Evolutionary conservation across 257 asterid species (phyloP).

Genomic region (Solanum arcanum): DNA sequence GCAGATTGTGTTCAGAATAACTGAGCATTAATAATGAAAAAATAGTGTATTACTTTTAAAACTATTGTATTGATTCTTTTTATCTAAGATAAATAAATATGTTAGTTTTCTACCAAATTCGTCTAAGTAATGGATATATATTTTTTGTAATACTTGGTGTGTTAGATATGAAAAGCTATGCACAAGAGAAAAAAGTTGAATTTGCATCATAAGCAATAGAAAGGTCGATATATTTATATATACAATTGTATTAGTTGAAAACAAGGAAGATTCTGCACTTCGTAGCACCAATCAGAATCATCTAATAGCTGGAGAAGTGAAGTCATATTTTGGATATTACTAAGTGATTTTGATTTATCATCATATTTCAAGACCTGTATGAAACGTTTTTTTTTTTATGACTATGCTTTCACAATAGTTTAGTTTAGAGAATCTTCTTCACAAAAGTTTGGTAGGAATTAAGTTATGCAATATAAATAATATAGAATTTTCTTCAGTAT

Average conservation of each 20-base stretch:
- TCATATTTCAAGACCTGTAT: too few relatives aligned
- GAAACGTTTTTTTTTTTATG: too few relatives aligned
- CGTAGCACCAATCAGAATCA: not conserved
- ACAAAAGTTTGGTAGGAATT: too few relatives aligned
- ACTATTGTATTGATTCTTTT: not conserved
- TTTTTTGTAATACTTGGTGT: not conserved
- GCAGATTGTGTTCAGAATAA: not conserved
- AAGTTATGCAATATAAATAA: too few relatives aligned
- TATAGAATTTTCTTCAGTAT: too few relatives aligned
- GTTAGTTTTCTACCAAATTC: not conserved
- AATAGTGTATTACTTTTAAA: not conserved
- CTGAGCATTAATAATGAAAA: not conserved
- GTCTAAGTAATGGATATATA: not conserved
- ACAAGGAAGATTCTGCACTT: not conserved
- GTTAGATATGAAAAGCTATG: not conserved
- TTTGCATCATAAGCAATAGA: too few relatives aligned
- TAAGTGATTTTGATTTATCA: too few relatives aligned
- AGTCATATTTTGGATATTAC: not conserved
- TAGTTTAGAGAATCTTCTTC: too few relatives aligned
- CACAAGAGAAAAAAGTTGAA: not conserved
- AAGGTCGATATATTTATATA: too few relatives aligned
- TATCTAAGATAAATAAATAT: not conserved
- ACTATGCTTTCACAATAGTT: too few relatives aligned
- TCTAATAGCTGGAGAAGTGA: not conserved
- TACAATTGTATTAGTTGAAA: too few relatives aligned